Conservation (phyloP, 805 yeast genomes). For the Starmerella roubikii region DNA sequence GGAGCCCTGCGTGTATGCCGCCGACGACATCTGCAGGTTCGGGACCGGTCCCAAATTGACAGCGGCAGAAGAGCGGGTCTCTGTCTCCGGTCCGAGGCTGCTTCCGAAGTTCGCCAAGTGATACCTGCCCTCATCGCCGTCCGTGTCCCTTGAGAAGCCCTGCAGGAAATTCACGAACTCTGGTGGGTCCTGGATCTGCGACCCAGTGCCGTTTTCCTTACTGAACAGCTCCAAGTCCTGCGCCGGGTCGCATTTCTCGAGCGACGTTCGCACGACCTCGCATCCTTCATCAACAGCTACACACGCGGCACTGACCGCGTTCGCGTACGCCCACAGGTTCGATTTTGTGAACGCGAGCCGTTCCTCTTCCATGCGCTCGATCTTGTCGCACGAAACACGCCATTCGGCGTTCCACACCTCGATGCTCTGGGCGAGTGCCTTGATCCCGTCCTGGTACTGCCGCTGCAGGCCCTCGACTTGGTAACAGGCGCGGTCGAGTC, state of each 20-base stretch:
- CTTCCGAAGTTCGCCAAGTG: constrained; percentile 27
- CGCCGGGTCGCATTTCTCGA: constrained; percentile 55
- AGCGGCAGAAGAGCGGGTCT: background rate
- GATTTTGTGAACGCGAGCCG: constrained; percentile 55
- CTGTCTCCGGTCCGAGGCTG: constrained; percentile 1
- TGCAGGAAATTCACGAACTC: constrained; percentile 47
- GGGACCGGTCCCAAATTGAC: background rate
- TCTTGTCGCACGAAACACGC: constrained; percentile 45
- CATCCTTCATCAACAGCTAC: constrained; percentile 67
- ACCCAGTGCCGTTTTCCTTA: constrained; percentile 48
- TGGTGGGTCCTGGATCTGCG: constrained; percentile 44
- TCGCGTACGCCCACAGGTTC: constrained; percentile 67
- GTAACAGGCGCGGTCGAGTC: constrained; percentile 37
- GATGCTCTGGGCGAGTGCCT: constrained; percentile 40
- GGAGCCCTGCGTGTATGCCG: constrained; percentile 1
- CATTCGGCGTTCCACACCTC: constrained; percentile 62
- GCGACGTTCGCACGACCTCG: constrained; percentile 50
- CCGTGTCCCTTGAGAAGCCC: constrained; percentile 29
- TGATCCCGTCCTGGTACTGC: constrained; percentile 45
- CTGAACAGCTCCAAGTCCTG: constrained; percentile 46
- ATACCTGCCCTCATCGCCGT: constrained; percentile 19
- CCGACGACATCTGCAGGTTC: constrained; percentile 3
- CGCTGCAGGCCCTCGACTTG: constrained; percentile 33
- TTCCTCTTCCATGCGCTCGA: constrained; percentile 59
- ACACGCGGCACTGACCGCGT: constrained; percentile 59